These are phyloP conservation scores for Plectosphaerella cucumerina DNA, from an alignment of 2,329 filamentous ascomycete species.

Conservation along the genomic window DNA sequence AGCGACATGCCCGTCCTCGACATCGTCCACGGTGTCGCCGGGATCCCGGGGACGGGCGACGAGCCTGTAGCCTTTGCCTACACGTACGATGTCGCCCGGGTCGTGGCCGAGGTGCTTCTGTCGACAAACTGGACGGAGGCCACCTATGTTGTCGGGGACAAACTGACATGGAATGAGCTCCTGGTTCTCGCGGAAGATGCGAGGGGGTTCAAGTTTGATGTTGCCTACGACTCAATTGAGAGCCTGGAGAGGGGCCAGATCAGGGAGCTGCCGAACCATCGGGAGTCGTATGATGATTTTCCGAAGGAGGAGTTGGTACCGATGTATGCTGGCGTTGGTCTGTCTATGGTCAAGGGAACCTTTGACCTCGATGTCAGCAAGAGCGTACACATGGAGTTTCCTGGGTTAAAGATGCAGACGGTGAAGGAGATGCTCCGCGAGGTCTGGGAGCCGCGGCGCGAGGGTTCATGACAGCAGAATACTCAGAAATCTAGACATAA, in stretches of 20 bases:
- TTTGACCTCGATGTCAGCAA: conserved; percentile 11
- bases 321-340: conserved; percentile 15
- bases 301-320: conserved; percentile 15
- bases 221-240: conserved; percentile 25
- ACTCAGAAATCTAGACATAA: too few species aligned
- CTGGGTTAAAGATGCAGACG: not conserved
- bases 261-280: conserved; percentile 18
- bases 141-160: conserved; percentile 25
- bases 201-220: conserved; percentile 27
- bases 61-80: conserved; percentile 34
- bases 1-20: conserved; percentile 1
- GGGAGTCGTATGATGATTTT: conserved; percentile 15
- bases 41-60: conserved; percentile 34
- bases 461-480: too few species aligned
- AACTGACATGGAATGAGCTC: conserved; percentile 31
- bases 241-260: conserved; percentile 23
- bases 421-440: not conserved
- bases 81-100: conserved; percentile 35
- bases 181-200: conserved; percentile 28
- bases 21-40: not conserved
- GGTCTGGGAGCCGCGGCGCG: not conserved
- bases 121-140: conserved; percentile 35
- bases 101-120: conserved; percentile 30
- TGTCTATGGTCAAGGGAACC: conserved; percentile 12
- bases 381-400: conserved; percentile 12